These are phyloP conservation scores for Coniochaeta prunicola DNA, from an alignment of 2,329 filamentous ascomycete species.

Conservation along the genomic window DNA sequence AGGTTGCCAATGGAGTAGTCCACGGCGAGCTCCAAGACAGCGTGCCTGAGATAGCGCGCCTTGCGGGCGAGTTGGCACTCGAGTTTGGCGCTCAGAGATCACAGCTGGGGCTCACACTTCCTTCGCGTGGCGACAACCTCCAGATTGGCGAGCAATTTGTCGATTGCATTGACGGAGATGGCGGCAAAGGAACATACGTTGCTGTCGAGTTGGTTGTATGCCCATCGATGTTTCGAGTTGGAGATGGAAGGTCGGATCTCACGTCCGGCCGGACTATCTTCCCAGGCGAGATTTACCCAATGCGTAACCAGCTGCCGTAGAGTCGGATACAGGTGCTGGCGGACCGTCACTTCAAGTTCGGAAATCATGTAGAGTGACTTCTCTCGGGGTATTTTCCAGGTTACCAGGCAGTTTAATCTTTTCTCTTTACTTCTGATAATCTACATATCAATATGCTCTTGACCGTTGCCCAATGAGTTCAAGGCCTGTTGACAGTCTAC, in stretches of 20 bases:
- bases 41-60: background rate
- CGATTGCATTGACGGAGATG: constrained; percentile 10
- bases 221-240: constrained; percentile 7
- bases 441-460: too few species aligned
- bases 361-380: too few species aligned
- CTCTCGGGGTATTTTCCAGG: too few species aligned
- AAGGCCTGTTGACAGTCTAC: too few species aligned
- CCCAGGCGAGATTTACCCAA: constrained; percentile 7
- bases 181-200: background rate
- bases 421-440: too few species aligned
- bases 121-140: background rate
- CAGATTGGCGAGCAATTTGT: background rate
- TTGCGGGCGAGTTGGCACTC: background rate
- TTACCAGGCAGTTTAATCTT: too few species aligned
- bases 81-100: background rate
- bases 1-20: constrained; percentile 1
- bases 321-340: background rate
- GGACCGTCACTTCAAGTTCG: background rate
- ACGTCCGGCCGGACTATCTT: background rate
- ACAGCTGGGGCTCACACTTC: background rate
- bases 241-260: constrained; percentile 2
- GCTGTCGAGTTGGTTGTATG: constrained; percentile 8
- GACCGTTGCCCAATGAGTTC: too few species aligned
- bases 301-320: background rate
- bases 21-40: constrained; percentile 3